phyloP scores from a whole-genome alignment of 2,329 filamentous ascomycete genomes.

The Ceratocystis smalleyi region DNA sequence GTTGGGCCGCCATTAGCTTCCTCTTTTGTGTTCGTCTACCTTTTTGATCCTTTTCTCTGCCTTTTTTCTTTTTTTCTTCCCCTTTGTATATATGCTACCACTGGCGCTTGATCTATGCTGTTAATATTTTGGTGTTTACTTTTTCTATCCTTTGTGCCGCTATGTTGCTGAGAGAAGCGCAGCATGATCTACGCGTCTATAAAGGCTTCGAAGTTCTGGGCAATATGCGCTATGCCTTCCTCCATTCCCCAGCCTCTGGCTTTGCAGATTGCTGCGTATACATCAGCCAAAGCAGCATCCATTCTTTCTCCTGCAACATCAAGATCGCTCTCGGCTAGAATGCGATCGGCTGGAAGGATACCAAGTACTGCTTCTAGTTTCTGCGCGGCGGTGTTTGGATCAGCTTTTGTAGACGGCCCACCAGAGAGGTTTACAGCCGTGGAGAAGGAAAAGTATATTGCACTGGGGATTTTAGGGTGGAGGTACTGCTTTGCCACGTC shows the following conservation, averaged over 20 bases:
- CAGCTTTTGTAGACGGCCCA: neutral
- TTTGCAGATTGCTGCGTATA: conserved; percentile 59
- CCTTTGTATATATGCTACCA: neutral
- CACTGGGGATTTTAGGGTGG: conserved; percentile 53
- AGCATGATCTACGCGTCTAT: conserved; percentile 24
- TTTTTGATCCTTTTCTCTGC: neutral
- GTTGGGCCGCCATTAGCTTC: neutral
- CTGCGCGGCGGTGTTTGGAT: conserved; percentile 20
- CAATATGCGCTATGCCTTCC: conserved; percentile 52
- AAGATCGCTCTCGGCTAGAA: conserved; percentile 82
- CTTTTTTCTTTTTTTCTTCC: neutral
- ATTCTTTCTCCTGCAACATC: conserved; percentile 68
- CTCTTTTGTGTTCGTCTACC: neutral
- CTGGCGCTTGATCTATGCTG: neutral
- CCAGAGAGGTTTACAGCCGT: conserved; percentile 55
- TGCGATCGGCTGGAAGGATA: conserved; percentile 56
- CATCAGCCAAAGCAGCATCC: conserved; percentile 61
- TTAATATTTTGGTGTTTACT: neutral
- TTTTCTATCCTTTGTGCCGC: neutral
- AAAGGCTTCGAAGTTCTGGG: conserved; percentile 63
- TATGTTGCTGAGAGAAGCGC: neutral
- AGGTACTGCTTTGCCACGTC: conserved; percentile 67
- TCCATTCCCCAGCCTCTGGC: conserved; percentile 64
- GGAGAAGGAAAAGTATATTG: conserved; percentile 82
- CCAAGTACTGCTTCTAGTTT: conserved; percentile 51